Base-by-base conservation (phyloP, 179 eudicot genomes). In the Carnegiea gigantea region DNA sequence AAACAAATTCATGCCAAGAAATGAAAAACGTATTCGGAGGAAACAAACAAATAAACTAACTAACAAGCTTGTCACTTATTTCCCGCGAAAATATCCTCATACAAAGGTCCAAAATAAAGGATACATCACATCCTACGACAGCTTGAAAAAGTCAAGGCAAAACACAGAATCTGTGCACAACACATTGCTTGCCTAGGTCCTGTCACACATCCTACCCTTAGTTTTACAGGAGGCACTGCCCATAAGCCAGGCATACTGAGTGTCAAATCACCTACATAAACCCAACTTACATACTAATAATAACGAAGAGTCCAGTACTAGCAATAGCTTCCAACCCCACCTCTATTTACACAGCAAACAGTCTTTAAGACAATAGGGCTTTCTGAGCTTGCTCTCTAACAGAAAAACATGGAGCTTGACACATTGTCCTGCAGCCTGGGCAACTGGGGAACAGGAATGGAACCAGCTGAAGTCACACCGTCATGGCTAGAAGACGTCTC, bases 401-500 rank as follows among this genome's bases (percentile, higher is more conserved):
- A 85, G 81, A 92, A 92, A 74, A 92, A 92, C 97, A 92, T 92
- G 0, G 97, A 92, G 76, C 86, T 89, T 33, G 88, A 75, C 9
- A 92, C 97, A 10, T 73, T 85, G 21, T 87, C 92, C 57, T 91
- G 82, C 64, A 92, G 80, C 78, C 80, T 88, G 4, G 97, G 97
- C 80, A 92, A 67, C 86, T 88, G 92, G 20, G 94, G 91, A 10
- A 92, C 93, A 8, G 94, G 88, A 73, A 87, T 87, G 13, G 90
- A 86, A 2, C 86, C 90, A 40, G 90, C 90, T 17, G 93, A 78
- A 18, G 92, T 89, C 70, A 85, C 70, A 15, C 93, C 97, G 3
- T 90, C 91, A 62, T 89, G 94, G 81, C 97, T 86, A 0, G 94
- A 91, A 0, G 92, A 83, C 0, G 93, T 91, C 73, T 91, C 97